These are phyloP conservation scores for Cladosporium sp. DNA, from an alignment of 2,329 filamentous ascomycete genomes.

Conservation along the genomic window DNA sequence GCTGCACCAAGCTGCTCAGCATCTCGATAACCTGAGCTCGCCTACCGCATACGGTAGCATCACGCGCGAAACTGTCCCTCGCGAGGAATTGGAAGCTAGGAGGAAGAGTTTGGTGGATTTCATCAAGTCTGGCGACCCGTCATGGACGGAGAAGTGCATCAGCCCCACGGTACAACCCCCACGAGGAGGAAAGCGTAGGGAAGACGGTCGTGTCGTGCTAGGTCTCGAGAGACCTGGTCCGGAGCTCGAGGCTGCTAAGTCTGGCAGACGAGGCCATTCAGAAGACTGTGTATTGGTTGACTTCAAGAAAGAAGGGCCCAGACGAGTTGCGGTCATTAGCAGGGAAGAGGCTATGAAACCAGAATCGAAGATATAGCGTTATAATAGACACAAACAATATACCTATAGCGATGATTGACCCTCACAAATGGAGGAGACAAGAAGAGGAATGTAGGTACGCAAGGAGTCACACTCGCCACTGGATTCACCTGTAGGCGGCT, in stretches of 20 bases:
- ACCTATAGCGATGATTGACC: neutral
- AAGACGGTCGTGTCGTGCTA: conserved; percentile 50
- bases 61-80: conserved; percentile 20
- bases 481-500: conserved; percentile 16
- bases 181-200: conserved; percentile 33
- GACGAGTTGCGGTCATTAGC: conserved; percentile 50
- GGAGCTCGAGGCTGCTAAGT: conserved; percentile 44
- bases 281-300: conserved; percentile 55
- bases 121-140: conserved; percentile 40
- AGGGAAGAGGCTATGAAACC: conserved; percentile 35
- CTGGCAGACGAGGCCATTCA: conserved; percentile 45
- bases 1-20: conserved; percentile 46
- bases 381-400: neutral
- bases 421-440: neutral
- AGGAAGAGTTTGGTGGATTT: conserved; percentile 53
- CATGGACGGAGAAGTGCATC: conserved; percentile 43
- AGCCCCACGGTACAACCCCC: conserved; percentile 36
- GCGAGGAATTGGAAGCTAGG: conserved; percentile 45
- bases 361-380: conserved; percentile 15
- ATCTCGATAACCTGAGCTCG: conserved; percentile 25
- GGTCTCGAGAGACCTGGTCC: conserved; percentile 52
- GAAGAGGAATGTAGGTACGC: conserved; percentile 24
- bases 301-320: conserved; percentile 54
- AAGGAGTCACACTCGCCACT: conserved; percentile 30
- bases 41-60: conserved; percentile 30